phyloP scores from a whole-genome alignment of 306 rosid species.

The Trichosanthes cucumerina region DNA sequence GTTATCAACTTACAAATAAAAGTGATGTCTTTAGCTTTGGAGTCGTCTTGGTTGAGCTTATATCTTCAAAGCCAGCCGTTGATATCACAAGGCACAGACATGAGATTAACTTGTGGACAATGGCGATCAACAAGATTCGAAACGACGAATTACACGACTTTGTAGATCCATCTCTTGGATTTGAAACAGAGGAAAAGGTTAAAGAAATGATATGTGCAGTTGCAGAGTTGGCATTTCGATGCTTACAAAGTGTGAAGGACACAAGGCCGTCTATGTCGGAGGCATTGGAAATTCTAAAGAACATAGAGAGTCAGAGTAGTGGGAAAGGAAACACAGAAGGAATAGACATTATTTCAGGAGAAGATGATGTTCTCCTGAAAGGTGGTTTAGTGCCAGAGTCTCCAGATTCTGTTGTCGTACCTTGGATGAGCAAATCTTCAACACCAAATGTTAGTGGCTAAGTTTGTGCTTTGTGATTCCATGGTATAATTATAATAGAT shows the following conservation, averaged over 20 bases:
- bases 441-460: slow-evolving; percentile 44
- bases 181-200: slow-evolving; percentile 42
- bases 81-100: slow-evolving; percentile 73
- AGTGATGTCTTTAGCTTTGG: slow-evolving; percentile 93
- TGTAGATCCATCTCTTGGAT: slow-evolving; percentile 50
- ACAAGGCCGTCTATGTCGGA: slow-evolving; percentile 61
- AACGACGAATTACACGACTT: slow-evolving; percentile 47
- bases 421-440: slow-evolving; percentile 28
- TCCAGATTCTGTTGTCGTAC: slow-evolving; percentile 25
- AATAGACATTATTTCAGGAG: slow-evolving; percentile 27
- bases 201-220: slow-evolving; percentile 50
- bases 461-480: neutral
- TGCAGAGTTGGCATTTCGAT: slow-evolving; percentile 74
- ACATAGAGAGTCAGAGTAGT: slow-evolving; percentile 36
- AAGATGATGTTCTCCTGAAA: slow-evolving; percentile 37
- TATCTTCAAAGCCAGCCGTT: slow-evolving; percentile 75
- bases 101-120: slow-evolving; percentile 65
- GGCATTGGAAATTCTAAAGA: slow-evolving; percentile 31
- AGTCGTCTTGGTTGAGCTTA: slow-evolving; percentile 63
- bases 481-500: neutral
- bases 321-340: slow-evolving; percentile 34
- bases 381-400: slow-evolving; percentile 36
- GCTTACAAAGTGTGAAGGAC: slow-evolving; percentile 56
- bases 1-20: slow-evolving; percentile 60
- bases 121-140: slow-evolving; percentile 73